These are phyloP conservation scores for Fusarium albidum DNA, from an alignment of 2,329 filamentous ascomycete species.

Conservation along the genomic window DNA sequence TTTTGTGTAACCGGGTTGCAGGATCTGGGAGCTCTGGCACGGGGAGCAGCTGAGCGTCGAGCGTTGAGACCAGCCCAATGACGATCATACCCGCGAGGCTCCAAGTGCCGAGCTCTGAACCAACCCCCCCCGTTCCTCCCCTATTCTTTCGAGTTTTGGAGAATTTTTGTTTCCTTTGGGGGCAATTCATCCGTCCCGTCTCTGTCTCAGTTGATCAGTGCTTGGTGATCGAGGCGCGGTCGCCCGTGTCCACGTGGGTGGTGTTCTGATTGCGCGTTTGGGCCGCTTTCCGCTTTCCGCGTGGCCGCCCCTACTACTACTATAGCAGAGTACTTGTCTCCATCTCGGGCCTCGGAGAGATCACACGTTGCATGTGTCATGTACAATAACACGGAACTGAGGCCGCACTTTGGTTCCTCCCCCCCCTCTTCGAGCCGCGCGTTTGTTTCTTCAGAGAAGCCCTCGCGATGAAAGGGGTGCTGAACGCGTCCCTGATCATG, in stretches of 20 bases:
- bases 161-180: not conserved
- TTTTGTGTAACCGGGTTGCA: conserved; percentile 1
- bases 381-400: conserved; percentile 1
- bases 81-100: conserved; percentile 4
- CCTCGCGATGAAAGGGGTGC: not conserved
- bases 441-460: not conserved
- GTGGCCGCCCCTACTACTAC: too few relatives aligned
- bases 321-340: too few relatives aligned
- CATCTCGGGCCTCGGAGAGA: not conserved
- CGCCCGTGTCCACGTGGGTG: not conserved
- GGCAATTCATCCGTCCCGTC: not conserved
- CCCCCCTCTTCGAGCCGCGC: not conserved
- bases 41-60: not conserved
- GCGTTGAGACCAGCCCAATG: conserved; percentile 5
- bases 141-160: not conserved
- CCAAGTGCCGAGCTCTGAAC: conserved; percentile 19
- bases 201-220: conserved; percentile 3
- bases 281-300: conserved; percentile 1
- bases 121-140: not conserved
- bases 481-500: too few relatives aligned
- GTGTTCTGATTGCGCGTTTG: conserved; percentile 8
- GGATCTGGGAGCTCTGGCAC: not conserved
- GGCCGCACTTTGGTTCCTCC: not conserved
- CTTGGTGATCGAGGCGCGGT: not conserved
- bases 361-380: conserved; percentile 10